Conservation (phyloP, 2,329 filamentous ascomycete genomes). For the Cordyceps tenuipes region DNA sequence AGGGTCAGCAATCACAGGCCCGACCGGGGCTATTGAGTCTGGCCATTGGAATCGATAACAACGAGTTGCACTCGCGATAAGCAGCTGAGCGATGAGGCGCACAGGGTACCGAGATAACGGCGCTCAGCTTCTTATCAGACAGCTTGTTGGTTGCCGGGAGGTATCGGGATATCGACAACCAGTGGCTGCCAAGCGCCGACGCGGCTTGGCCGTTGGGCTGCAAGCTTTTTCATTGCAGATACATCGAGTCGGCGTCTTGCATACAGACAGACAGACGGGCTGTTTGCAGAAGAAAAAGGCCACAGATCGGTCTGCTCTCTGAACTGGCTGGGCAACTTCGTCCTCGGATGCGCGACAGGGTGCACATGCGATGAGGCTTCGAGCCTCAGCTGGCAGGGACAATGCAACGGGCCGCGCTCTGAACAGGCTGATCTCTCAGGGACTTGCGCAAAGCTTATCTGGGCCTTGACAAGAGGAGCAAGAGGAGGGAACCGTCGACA, state of each 20-base stretch:
- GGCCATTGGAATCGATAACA: neutral
- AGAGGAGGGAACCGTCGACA: neutral
- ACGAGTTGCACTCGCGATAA: neutral
- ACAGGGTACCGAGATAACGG: slow-evolving; percentile 1
- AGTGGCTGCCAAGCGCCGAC: neutral
- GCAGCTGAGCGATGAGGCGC: slow-evolving; percentile 9
- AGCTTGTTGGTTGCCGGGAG: slow-evolving; percentile 4
- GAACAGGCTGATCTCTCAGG: neutral
- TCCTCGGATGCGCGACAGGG: neutral
- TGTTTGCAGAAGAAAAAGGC: neutral
- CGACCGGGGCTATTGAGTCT: neutral
- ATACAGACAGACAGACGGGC: neutral
- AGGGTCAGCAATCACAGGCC: neutral
- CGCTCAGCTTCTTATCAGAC: slow-evolving; percentile 1
- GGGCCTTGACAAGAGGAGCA: neutral
- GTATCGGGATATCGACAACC: neutral
- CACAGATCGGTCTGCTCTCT: no score
- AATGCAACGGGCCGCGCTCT: neutral
- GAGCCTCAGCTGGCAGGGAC: neutral
- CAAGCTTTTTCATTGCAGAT: neutral
- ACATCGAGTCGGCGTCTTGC: neutral
- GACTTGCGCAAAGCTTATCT: slow-evolving; percentile 2
- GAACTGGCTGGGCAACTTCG: neutral
- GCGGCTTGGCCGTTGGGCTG: neutral
- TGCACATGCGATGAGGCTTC: neutral